phyloP scores from a whole-genome alignment of 257 asterid genomes.

The Penstemon davidsonii region DNA sequence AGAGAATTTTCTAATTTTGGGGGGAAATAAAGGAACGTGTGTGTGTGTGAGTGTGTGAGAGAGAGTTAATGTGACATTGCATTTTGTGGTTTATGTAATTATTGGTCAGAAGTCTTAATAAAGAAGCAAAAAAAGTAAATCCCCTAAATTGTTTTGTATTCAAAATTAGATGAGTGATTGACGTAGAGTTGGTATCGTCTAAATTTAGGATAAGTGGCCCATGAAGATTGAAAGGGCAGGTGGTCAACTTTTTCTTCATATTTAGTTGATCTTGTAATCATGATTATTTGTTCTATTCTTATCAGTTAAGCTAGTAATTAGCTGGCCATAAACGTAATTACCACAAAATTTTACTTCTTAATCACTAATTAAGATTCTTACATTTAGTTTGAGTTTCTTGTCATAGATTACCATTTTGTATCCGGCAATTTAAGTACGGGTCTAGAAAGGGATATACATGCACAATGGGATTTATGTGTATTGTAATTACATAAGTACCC shows the following conservation, averaged over 20 bases:
- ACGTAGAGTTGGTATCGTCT: conserved; percentile 35
- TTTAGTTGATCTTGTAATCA: conserved; percentile 47
- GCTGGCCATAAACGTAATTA: conserved; percentile 18
- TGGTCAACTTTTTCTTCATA: conserved; percentile 33
- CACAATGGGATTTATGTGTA: too few species aligned
- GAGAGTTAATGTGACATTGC: too few species aligned
- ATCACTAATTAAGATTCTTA: neutral
- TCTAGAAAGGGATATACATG: too few species aligned
- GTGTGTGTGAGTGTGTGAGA: neutral
- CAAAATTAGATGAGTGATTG: conserved; percentile 33
- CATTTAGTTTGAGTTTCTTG: neutral
- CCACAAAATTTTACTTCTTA: too few species aligned
- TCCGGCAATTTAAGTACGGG: too few species aligned
- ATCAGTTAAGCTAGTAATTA: conserved; percentile 25
- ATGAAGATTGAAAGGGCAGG: conserved; percentile 15
- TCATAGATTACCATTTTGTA: too few species aligned
- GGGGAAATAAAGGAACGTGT: conserved; percentile 13
- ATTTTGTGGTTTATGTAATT: neutral
- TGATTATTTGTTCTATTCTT: conserved; percentile 41
- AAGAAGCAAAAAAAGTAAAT: conserved; percentile 26
- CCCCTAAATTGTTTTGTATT: conserved; percentile 30
- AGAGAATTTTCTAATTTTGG: too few species aligned
- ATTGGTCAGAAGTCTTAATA: conserved; percentile 21
- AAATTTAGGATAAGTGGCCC: conserved; percentile 36
- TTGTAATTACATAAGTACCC: too few species aligned